phyloP scores from a whole-genome alignment of 2,329 filamentous ascomycete species.

The Phyllachora maydis region DNA sequence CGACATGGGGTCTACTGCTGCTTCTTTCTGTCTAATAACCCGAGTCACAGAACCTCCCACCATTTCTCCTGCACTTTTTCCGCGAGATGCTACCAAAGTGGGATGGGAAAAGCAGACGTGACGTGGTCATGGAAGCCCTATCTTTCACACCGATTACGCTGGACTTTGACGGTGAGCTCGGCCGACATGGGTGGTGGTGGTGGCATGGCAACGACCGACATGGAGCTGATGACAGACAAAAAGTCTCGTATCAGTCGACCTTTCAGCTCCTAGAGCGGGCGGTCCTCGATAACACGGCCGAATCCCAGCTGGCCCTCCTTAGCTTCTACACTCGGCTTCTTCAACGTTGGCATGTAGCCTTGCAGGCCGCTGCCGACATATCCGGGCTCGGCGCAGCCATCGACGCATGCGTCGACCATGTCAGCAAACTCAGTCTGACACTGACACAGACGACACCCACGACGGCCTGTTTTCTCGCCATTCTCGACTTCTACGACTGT shows the following conservation, averaged over 20 bases:
- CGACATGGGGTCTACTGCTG: too few species aligned
- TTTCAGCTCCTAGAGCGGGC: conserved; percentile 29
- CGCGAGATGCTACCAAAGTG: conserved; percentile 33
- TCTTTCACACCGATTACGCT: conserved; percentile 30
- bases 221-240: too few species aligned
- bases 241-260: conserved; percentile 28
- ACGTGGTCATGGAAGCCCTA: conserved; percentile 35
- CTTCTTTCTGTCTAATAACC: conserved; percentile 3
- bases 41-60: conserved; percentile 19
- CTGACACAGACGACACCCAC: conserved; percentile 30
- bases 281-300: conserved; percentile 23
- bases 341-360: conserved; percentile 29
- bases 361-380: conserved; percentile 18
- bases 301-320: conserved; percentile 39
- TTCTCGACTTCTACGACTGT: conserved; percentile 52
- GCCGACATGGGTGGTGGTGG: too few species aligned
- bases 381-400: conserved; percentile 17
- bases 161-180: conserved; percentile 32
- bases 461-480: conserved; percentile 24
- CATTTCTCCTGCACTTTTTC: conserved; percentile 27
- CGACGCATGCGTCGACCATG: conserved; percentile 21
- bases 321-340: conserved; percentile 47
- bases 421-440: conserved; percentile 34
- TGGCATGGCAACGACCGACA: too few species aligned
- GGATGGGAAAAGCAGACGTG: conserved; percentile 35